Evolutionary conservation across 306 rosid species (phyloP), one percentile per base, ranked within the genome.

Genomic region (Vigna radiata): DNA sequence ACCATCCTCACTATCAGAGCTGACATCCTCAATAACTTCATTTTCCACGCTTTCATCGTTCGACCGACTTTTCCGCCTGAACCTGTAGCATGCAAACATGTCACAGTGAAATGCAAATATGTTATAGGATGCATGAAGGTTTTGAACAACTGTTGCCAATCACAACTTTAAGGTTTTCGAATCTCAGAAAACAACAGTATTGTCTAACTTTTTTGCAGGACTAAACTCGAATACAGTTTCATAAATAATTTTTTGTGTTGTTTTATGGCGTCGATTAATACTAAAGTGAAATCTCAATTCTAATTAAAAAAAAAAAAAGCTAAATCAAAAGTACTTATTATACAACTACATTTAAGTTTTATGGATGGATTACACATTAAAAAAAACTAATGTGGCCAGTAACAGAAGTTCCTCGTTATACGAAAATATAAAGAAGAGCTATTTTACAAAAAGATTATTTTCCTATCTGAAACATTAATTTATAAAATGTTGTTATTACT

Each of bases 1-100:
- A n/a, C 88, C 93, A 39, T 84, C 86, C 58, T 84, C 90, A 79
- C 85, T 78, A 50, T 79, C 87, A 9, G 83, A 88, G 66, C 77
- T 82, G 1, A 55, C 16, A 3, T 80, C 88, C 70, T 54, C 85
- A 58, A 63, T 29, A 31, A 53, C 39, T 68, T 73, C 93, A 76
- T 31, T 16, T 19, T 85, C 82, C 59, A 81, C 10, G 71, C 75
- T 90, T 68, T 89, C 93, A 18, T 66, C 76, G 18, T 39, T 76
- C 53, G 87, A 56, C 71, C 82, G 88, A 78, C 86, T 88, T 83
- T 90, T 95, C 86, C 77, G 82, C 3, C 71, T 82, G 67, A 89
- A 74, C 81, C 99, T 95, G 73, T 33, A 86, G 73, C 54, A 78
- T 9, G 21, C 19, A 78, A 62, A 50, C 19, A 39, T 12, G 60